A percentile compares a stretch with the other conserved stretches of the same genome.
phyloP scores from a whole-genome alignment of 345 rosid genomes.

The Pugionium dolabratum region DNA sequence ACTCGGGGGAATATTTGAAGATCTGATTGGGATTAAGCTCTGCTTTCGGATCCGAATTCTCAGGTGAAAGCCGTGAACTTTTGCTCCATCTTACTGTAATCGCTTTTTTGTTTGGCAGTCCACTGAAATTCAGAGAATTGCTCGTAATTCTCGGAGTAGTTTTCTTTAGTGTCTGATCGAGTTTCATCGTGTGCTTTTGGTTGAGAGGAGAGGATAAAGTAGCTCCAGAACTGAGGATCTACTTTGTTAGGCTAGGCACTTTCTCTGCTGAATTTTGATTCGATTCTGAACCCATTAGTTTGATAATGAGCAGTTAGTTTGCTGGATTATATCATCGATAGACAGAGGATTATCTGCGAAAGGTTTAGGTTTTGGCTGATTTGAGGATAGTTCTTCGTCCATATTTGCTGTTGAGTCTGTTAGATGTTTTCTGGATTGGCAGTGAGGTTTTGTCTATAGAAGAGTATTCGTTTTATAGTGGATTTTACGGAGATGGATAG shows the following conservation, averaged over 20 bases:
- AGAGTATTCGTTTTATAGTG: constrained; percentile 10
- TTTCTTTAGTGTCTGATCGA: constrained; percentile 20
- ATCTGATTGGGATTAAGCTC: constrained; percentile 25
- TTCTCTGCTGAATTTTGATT: constrained; percentile 22
- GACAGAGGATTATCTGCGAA: background rate
- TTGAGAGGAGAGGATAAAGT: background rate
- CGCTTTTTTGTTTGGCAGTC: background rate
- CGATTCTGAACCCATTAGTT: constrained; percentile 21
- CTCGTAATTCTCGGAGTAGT: background rate
- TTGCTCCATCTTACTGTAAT: constrained; percentile 21
- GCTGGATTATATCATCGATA: constrained; percentile 4
- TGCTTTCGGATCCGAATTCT: constrained; percentile 18
- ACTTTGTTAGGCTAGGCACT: constrained; percentile 5
- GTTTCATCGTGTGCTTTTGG: constrained; percentile 18
- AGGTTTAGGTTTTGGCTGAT: constrained; percentile 18
- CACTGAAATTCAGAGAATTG: constrained; percentile 15
- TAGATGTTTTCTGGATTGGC: constrained; percentile 28
- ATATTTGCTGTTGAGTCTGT: constrained; percentile 17
- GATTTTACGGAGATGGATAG: constrained; percentile 55
- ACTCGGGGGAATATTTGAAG: background rate
- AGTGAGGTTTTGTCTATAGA: constrained; percentile 9
- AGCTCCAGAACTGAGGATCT: constrained; percentile 27
- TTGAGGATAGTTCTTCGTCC: constrained; percentile 2
- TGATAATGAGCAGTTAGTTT: constrained; percentile 1
- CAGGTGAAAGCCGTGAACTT: constrained; percentile 34